phyloP scores from a whole-genome alignment of 1,284 basidiomycete species.

The Sphaerobolus stellatus region DNA sequence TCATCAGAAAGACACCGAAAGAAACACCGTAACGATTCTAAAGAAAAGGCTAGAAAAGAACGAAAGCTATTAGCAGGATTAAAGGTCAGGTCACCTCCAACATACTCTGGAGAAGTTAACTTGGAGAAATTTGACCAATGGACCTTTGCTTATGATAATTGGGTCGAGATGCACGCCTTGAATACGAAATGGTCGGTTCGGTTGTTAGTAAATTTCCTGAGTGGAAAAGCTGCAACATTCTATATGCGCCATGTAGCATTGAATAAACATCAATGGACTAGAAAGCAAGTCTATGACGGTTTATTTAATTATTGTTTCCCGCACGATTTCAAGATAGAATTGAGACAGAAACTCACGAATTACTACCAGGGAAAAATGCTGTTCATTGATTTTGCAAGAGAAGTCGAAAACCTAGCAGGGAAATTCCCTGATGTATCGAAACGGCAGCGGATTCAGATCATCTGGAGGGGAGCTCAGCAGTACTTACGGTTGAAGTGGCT shows the following conservation, averaged over 20 bases:
- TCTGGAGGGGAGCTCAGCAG: background rate
- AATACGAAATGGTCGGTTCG: background rate
- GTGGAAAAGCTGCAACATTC: conserved; percentile 38
- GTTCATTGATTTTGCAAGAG: background rate
- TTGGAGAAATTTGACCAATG: background rate
- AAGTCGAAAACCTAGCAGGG: background rate
- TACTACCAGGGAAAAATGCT: conserved; percentile 16
- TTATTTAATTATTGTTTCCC: conserved; percentile 48
- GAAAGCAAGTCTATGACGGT: conserved; percentile 32
- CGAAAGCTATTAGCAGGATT: background rate
- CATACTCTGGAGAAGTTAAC: background rate
- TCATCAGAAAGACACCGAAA: background rate
- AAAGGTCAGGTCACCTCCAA: background rate
- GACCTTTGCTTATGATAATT: background rate
- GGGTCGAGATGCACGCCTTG: background rate
- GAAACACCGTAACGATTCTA: background rate
- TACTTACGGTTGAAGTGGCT: background rate
- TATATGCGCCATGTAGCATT: conserved; percentile 35
- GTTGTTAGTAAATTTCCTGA: conserved; percentile 23
- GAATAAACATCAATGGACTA: conserved; percentile 21
- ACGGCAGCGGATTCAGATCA: background rate
- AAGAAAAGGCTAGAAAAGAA: background rate
- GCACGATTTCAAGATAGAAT: conserved; percentile 30
- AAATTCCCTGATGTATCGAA: background rate
- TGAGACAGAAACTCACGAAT: conserved; percentile 17